Base-by-base conservation (phyloP, 2,329 filamentous ascomycete species). In the Claviceps capensis region DNA sequence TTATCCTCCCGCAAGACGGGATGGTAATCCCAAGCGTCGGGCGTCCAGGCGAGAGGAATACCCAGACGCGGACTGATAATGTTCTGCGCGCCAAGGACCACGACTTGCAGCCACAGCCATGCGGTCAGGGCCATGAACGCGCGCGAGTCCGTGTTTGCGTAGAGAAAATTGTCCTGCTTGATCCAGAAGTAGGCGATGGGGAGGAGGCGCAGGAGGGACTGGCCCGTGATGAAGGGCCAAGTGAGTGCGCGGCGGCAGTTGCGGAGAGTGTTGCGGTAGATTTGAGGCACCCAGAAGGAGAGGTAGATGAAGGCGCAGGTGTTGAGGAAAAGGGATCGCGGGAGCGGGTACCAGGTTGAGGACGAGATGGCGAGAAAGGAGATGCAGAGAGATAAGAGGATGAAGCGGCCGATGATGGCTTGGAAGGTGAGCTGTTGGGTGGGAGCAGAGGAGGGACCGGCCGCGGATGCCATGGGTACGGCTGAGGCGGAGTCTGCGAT, bases 11-110 rank as follows among this genome's bases (percentile, higher is more conserved):
- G 81, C 22, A 98, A 74, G 2, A 95, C 76, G 0, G 89, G 91
- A 65, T 98, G 91, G 65, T 98, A 98, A 63, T 98, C 91, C 77
- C 95, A 98, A 1, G 86, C 87, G 52, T 82, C 78, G n/a, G 80
- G 78, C 55, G 75, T 71, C 80, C 81, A 84, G 49, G 78, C 76
- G 45, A 79, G 76, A 2, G 83, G 84, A 0, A 97, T 70, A 51
- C 89, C 88, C 69, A 93, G 91, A n/a, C 93, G 76, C 1, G 91
- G 88, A 0, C 93, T 91, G 3, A 97, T 72, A 14, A 95, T 74
- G 58, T 91, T 86, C 71, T 98, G 93, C 43, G 80, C 83, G 1
- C 74, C 80, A n/a, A 98, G 74, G 7, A 86, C 63, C 64, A 86
- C 78, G 23, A 94, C 77, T 67, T 98, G 93, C 13, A 89, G 57